phyloP scores from a whole-genome alignment of 495 filamentous ascomycete species.

The Rostrohypoxylon terebratum region DNA sequence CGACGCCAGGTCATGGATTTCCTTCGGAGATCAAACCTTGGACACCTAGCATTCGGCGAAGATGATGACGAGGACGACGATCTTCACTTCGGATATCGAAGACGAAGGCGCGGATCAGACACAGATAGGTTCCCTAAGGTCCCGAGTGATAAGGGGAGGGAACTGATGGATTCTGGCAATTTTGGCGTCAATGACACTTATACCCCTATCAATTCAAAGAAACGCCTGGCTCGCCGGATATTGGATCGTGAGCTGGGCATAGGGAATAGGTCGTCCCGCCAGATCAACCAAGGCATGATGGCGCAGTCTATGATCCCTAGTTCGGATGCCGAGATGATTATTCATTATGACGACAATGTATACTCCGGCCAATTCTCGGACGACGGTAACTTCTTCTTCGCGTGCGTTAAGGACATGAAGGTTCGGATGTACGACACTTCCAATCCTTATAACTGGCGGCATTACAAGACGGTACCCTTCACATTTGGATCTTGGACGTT shows the following conservation, averaged over 20 bases:
- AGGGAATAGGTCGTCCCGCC: conserved; percentile 63
- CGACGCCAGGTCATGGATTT: conserved; percentile 64
- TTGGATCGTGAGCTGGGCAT: conserved; percentile 84
- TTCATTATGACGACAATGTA: conserved; percentile 84
- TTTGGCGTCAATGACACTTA: conserved; percentile 75
- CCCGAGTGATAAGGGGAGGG: conserved; percentile 77
- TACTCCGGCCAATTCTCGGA: conserved; percentile 97
- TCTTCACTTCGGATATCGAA: conserved; percentile 40
- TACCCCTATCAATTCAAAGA: conserved; percentile 67
- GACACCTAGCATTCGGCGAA: conserved; percentile 53
- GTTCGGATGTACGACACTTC: conserved; percentile 98
- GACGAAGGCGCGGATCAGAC: conserved; percentile 50
- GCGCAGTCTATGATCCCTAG: conserved; percentile 76
- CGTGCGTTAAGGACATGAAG: conserved; percentile 90
- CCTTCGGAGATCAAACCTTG: conserved; percentile 57
- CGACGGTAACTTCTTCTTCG: conserved; percentile 98
- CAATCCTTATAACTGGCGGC: conserved; percentile 93
- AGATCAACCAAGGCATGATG: conserved; percentile 70
- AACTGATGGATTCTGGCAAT: conserved; percentile 81
- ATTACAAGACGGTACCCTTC: conserved; percentile 92
- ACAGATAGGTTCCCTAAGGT: conserved; percentile 74
- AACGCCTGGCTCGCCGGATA: conserved; percentile 71
- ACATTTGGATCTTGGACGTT: conserved; percentile 93
- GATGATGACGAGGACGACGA: conserved; percentile 56
- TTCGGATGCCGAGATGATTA: conserved; percentile 84